Evolutionary conservation across 148 eudicot species (phyloP).

Genomic region (Rhododendron mucronatum): DNA sequence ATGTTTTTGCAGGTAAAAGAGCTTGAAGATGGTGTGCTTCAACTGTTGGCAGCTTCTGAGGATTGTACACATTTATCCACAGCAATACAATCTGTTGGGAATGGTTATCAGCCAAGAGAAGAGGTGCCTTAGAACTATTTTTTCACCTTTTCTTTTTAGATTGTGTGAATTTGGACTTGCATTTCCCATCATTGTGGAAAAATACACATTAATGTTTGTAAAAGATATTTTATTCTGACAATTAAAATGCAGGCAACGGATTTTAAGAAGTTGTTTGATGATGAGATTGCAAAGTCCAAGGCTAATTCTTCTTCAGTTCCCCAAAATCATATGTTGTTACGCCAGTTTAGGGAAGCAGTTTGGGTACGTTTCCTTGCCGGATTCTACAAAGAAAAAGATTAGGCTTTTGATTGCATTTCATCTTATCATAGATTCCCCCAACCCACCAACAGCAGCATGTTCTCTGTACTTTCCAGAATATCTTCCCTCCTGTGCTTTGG

Average conservation of each 20-base stretch:
- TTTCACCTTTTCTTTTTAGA: not conserved
- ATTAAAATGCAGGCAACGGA: slow-evolving; percentile 47
- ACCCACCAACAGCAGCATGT: not conserved
- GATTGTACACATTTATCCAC: slow-evolving; percentile 51
- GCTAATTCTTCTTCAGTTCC: slow-evolving; percentile 33
- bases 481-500: not conserved
- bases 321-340: slow-evolving; percentile 43
- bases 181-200: slow-evolving; percentile 1
- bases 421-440: not conserved
- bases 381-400: not conserved
- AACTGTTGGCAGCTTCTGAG: slow-evolving; percentile 50
- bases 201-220: not conserved
- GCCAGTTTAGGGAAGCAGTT: slow-evolving; percentile 76
- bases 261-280: slow-evolving; percentile 53
- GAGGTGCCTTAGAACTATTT: slow-evolving; percentile 36
- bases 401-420: not conserved
- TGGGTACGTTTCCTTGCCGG: slow-evolving; percentile 52
- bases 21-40: slow-evolving; percentile 57
- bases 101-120: slow-evolving; percentile 41
- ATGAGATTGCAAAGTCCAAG: slow-evolving; percentile 49
- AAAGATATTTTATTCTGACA: not conserved
- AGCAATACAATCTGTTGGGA: slow-evolving; percentile 54
- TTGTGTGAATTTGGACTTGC: not conserved
- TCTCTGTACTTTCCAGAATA: not conserved
- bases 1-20: slow-evolving; percentile 56